These are phyloP conservation scores for Apiotrichum veenhuisii DNA, from an alignment of 1,284 basidiomycete genomes.

Conservation along the genomic window DNA sequence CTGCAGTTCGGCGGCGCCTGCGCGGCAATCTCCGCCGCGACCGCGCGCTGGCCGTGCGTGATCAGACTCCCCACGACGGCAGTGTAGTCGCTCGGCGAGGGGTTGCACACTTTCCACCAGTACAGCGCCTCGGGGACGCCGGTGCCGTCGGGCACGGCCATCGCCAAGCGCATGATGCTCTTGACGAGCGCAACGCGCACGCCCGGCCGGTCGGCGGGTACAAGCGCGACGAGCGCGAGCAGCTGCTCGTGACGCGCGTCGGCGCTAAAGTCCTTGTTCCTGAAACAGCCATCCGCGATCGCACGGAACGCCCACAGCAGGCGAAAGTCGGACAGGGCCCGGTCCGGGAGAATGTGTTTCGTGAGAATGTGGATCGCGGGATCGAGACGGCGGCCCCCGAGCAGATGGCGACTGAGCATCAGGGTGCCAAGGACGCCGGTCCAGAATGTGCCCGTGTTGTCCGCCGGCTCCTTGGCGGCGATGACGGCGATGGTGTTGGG, in stretches of 20 bases:
- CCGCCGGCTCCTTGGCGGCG: neutral
- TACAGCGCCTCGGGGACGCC: conserved; percentile 7
- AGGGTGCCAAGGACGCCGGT: neutral
- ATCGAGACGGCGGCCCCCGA: neutral
- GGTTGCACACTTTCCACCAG: neutral
- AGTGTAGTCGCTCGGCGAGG: neutral
- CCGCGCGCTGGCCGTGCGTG: neutral
- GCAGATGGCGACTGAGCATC: neutral
- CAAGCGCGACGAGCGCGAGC: neutral
- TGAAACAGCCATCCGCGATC: neutral
- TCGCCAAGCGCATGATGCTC: neutral
- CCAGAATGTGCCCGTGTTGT: neutral
- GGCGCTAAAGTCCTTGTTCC: neutral
- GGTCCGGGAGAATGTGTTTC: neutral
- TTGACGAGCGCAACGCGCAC: neutral
- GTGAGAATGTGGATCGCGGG: conserved; percentile 2
- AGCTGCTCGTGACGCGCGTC: neutral
- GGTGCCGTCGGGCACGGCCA: neutral
- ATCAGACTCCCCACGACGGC: neutral
- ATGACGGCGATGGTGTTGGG: neutral
- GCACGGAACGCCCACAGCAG: neutral
- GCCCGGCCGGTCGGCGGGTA: conserved; percentile 1
- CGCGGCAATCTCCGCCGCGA: neutral
- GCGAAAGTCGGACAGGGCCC: neutral
- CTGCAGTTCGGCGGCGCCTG: neutral